These are phyloP conservation scores for Penicillium ochrochloron DNA, from an alignment of 495 filamentous ascomycete genomes.

Conservation along the genomic window DNA sequence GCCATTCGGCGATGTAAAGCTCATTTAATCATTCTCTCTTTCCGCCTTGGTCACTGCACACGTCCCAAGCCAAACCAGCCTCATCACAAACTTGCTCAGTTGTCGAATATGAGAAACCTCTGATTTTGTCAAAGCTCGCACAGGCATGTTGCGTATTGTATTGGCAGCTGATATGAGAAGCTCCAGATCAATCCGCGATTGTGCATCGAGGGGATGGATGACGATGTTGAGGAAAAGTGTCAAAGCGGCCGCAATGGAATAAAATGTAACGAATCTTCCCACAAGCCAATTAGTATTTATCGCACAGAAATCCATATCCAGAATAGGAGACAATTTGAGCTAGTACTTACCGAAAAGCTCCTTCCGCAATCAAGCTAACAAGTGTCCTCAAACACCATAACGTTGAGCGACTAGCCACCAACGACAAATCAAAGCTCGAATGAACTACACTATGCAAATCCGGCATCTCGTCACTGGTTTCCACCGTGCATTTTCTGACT, in stretches of 20 bases:
- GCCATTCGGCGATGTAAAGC: background rate
- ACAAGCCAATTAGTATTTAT: background rate
- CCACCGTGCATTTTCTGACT: constrained; percentile 24
- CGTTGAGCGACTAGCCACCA: constrained; percentile 26
- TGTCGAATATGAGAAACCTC: constrained; percentile 14
- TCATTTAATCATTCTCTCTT: background rate
- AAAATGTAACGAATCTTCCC: constrained; percentile 24
- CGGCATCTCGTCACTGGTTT: constrained; percentile 3
- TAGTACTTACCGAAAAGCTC: constrained; percentile 20
- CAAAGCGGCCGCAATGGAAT: constrained; percentile 16
- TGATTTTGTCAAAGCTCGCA: background rate
- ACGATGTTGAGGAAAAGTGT: constrained; percentile 28
- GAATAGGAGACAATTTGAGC: background rate
- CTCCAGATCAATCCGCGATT: constrained; percentile 22
- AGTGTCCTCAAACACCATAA: constrained; percentile 20
- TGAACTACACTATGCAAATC: constrained; percentile 29
- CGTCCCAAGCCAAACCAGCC: constrained; percentile 28
- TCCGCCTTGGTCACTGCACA: constrained; percentile 25
- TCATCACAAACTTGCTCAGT: constrained; percentile 18
- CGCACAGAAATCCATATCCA: background rate
- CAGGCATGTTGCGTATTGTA: constrained; percentile 14
- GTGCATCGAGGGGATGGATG: constrained; percentile 23
- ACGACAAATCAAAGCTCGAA: constrained; percentile 29
- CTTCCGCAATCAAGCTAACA: constrained; percentile 7
- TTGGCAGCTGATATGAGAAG: constrained; percentile 27